phyloP scores from a whole-genome alignment of 805 yeast genomes.

The Citeromyces matritensis region DNA sequence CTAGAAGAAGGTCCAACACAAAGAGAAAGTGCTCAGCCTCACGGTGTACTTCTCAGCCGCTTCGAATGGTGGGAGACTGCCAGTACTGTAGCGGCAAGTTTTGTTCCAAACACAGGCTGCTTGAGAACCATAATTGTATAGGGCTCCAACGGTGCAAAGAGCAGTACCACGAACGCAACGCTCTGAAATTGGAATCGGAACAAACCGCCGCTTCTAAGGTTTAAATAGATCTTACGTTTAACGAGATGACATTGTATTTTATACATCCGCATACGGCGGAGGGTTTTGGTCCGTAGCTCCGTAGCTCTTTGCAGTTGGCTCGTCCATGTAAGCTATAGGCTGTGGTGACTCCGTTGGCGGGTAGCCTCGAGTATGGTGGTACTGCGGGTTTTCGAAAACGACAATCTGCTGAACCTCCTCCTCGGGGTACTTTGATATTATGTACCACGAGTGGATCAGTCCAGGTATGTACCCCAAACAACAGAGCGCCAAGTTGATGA shows the following conservation, averaged over 20 bases:
- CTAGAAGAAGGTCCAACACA: slow-evolving; percentile 19
- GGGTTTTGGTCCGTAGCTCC: too few relatives aligned
- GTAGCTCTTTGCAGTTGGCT: background rate
- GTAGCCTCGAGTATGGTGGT: too few relatives aligned
- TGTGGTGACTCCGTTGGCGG: background rate
- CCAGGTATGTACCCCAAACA: slow-evolving; percentile 59
- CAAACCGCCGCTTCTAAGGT: slow-evolving; percentile 71
- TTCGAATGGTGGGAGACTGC: slow-evolving; percentile 69
- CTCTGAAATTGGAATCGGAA: slow-evolving; percentile 68
- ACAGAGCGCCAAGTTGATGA: slow-evolving; percentile 51
- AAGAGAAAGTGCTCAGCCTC: slow-evolving; percentile 12
- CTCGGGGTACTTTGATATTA: slow-evolving; percentile 48
- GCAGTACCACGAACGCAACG: slow-evolving; percentile 70
- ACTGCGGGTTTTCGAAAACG: too few relatives aligned
- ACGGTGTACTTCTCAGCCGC: slow-evolving; percentile 44
- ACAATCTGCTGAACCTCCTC: too few relatives aligned
- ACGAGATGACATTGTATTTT: too few relatives aligned
- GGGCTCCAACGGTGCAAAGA: slow-evolving; percentile 75
- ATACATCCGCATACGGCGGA: too few relatives aligned
- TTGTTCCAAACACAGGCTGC: slow-evolving; percentile 74
- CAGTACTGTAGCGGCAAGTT: slow-evolving; percentile 71
- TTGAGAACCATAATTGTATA: slow-evolving; percentile 73
- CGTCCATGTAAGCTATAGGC: background rate
- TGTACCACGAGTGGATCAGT: slow-evolving; percentile 50
- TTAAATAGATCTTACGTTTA: too few relatives aligned